Percentiles rank a stretch among this genome's conserved stretches.
Evolutionary conservation across 495 filamentous ascomycete species (phyloP).

Genomic region (Aspergillus indologenus): DNA sequence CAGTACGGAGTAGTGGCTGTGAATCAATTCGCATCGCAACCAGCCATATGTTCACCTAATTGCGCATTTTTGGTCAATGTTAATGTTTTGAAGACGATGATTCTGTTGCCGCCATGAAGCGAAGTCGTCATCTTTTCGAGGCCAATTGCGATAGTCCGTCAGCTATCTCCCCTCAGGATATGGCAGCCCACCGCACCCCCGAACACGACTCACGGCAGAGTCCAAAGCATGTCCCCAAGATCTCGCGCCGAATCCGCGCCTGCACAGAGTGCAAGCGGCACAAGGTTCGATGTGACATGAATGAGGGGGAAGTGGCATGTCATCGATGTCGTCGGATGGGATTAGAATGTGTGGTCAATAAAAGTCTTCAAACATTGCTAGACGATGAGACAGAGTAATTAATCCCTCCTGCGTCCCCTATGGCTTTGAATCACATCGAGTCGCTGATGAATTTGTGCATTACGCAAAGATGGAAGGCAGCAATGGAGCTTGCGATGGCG

Average conservation of each 20-base stretch:
- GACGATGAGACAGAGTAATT: slow-evolving; percentile 50
- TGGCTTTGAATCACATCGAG: not conserved
- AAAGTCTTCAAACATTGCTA: slow-evolving; percentile 53
- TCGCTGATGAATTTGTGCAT: slow-evolving; percentile 8
- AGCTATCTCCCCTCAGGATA: slow-evolving; percentile 33
- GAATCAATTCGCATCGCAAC: not conserved
- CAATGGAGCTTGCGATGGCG: slow-evolving; percentile 46
- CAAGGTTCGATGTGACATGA: slow-evolving; percentile 54
- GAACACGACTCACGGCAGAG: slow-evolving; percentile 32
- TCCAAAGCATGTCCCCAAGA: slow-evolving; percentile 45
- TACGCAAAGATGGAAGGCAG: slow-evolving; percentile 41
- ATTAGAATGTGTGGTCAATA: slow-evolving; percentile 53
- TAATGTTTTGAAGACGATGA: slow-evolving; percentile 14
- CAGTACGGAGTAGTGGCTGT: too few species aligned
- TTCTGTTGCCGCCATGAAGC: slow-evolving; percentile 37
- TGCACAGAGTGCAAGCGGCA: slow-evolving; percentile 55
- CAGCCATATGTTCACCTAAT: not conserved
- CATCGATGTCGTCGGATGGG: slow-evolving; percentile 50
- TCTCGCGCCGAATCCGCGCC: slow-evolving; percentile 54
- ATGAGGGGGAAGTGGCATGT: slow-evolving; percentile 42
- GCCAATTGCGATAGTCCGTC: slow-evolving; percentile 42
- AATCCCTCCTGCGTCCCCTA: slow-evolving; percentile 10
- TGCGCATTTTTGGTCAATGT: too few species aligned
- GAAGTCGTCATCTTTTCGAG: slow-evolving; percentile 46
- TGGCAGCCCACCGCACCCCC: slow-evolving; percentile 20